Evolutionary conservation across 2,329 filamentous ascomycete species (phyloP).

Genomic region (Aureobasidium sp.): DNA sequence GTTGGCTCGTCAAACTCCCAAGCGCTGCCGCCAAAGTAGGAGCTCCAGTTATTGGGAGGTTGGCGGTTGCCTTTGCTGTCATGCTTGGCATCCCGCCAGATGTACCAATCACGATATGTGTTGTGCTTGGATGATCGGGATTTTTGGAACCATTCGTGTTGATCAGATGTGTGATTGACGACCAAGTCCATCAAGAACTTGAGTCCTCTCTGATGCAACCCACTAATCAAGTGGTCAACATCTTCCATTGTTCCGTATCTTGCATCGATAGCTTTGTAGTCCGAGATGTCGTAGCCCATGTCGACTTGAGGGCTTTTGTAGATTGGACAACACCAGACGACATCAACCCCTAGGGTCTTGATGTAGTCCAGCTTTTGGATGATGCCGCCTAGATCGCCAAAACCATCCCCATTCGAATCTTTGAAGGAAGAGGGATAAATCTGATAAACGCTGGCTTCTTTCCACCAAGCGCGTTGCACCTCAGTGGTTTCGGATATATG

Average conservation of each 20-base stretch:
- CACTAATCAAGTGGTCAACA: constrained; percentile 65
- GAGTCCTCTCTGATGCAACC: constrained; percentile 68
- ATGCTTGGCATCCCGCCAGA: constrained; percentile 51
- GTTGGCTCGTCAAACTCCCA: constrained; percentile 78
- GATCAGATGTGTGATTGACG: constrained; percentile 76
- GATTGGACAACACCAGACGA: constrained; percentile 73
- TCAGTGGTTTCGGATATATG: neutral
- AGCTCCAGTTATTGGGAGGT: constrained; percentile 78
- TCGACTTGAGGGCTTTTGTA: constrained; percentile 70
- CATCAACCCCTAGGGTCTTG: constrained; percentile 63
- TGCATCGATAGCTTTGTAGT: constrained; percentile 70
- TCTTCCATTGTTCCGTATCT: constrained; percentile 72
- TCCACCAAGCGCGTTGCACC: constrained; percentile 38
- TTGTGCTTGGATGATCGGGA: constrained; percentile 67
- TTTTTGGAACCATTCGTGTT: constrained; percentile 75
- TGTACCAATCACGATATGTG: constrained; percentile 76
- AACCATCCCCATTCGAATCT: constrained; percentile 61
- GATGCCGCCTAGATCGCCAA: constrained; percentile 70
- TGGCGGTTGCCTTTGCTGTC: constrained; percentile 61
- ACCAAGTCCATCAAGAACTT: constrained; percentile 77
- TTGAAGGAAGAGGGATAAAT: constrained; percentile 49
- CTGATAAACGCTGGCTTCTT: constrained; percentile 44
- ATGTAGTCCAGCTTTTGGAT: constrained; percentile 68
- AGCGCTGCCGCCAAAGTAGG: constrained; percentile 60
- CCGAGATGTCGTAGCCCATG: constrained; percentile 73